Evolutionary conservation across 805 yeast genomes (phyloP).

Genomic region (Vanderwaltozyma polyspora): DNA sequence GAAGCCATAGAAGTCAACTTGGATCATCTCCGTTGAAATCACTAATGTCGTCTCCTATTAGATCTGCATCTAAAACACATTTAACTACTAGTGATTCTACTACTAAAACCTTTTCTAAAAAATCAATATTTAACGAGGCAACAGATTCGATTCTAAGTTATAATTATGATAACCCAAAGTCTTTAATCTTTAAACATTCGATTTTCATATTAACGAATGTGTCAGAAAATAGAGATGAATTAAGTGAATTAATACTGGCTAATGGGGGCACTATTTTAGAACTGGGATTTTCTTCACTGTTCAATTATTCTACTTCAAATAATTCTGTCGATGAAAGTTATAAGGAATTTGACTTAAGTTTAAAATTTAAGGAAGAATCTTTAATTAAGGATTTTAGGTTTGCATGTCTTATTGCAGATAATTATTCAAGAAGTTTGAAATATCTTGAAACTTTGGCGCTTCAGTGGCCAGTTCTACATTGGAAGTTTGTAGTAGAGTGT

Average conservation of each 20-base stretch:
- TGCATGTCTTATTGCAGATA: slow-evolving; percentile 54
- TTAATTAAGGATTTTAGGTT: slow-evolving; percentile 31
- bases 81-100: neutral
- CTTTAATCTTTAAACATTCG: slow-evolving; percentile 26
- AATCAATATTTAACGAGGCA: neutral
- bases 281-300: slow-evolving; percentile 26
- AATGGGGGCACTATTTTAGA: slow-evolving; percentile 36
- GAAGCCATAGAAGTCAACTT: slow-evolving; percentile 10
- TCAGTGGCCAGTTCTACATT: slow-evolving; percentile 78
- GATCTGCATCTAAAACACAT: neutral
- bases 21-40: slow-evolving; percentile 1
- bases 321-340: neutral
- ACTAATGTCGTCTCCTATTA: neutral
- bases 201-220: slow-evolving; percentile 31
- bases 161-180: neutral
- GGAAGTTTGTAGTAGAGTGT: slow-evolving; percentile 44
- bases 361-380: slow-evolving; percentile 7
- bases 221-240: slow-evolving; percentile 22
- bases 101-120: neutral
- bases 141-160: neutral
- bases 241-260: slow-evolving; percentile 27
- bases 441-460: slow-evolving; percentile 66
- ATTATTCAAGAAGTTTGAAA: slow-evolving; percentile 55
- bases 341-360: slow-evolving; percentile 3
- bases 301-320: slow-evolving; percentile 6